Percentiles rank a stretch among this genome's conserved stretches.
Conservation (phyloP, 768 basidiomycete species). For the Panus rudis region DNA sequence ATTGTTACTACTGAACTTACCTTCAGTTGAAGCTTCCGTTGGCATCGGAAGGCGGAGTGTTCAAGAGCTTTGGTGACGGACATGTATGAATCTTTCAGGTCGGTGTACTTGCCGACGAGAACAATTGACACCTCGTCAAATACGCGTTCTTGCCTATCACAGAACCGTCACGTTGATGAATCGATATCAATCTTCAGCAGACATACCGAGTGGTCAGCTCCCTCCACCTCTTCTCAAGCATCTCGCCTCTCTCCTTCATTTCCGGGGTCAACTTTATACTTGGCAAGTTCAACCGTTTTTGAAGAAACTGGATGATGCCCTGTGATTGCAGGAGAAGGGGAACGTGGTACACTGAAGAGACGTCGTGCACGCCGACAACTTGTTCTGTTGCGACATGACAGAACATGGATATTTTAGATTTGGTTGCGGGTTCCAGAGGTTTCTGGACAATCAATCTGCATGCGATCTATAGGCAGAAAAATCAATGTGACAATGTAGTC, state of each 20-base stretch:
- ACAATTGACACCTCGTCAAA: conserved; percentile 87
- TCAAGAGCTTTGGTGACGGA: conserved; percentile 94
- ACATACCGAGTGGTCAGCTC: conserved; percentile 71
- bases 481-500: not conserved
- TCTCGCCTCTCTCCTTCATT: conserved; percentile 54
- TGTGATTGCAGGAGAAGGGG: conserved; percentile 88
- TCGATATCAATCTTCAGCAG: not conserved
- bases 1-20: conserved; percentile 33
- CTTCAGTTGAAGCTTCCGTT: conserved; percentile 73
- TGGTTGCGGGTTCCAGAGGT: conserved; percentile 77
- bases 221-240: conserved; percentile 72
- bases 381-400: conserved; percentile 88
- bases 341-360: conserved; percentile 95
- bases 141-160: conserved; percentile 78
- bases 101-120: conserved; percentile 96
- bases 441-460: conserved; percentile 80
- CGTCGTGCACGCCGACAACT: conserved; percentile 94
- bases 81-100: conserved; percentile 97
- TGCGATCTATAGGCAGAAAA: conserved; percentile 58
- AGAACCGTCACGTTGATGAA: not conserved
- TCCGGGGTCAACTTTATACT: conserved; percentile 45
- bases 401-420: conserved; percentile 98
- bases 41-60: conserved; percentile 92
- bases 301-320: conserved; percentile 82
- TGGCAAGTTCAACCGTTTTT: conserved; percentile 71